A percentile compares a stretch with the other conserved stretches of the same genome.
These are phyloP conservation scores for Ophiostoma ips DNA, from an alignment of 2,329 filamentous ascomycete genomes.

Conservation along the genomic window DNA sequence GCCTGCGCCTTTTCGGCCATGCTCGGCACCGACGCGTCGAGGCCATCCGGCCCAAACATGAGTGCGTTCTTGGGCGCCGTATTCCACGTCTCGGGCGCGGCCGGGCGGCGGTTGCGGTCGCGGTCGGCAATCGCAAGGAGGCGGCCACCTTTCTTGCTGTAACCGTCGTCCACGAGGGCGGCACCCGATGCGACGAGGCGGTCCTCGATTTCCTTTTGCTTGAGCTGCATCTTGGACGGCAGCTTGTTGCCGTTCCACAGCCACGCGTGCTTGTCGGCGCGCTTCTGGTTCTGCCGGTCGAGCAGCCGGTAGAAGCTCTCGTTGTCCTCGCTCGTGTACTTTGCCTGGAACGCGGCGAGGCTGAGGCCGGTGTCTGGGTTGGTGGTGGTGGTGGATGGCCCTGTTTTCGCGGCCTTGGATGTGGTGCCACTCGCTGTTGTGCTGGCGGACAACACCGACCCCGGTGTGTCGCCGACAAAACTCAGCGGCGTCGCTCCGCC, in stretches of 20 bases:
- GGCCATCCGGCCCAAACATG: conserved; percentile 67
- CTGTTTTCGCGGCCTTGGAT: too few relatives aligned
- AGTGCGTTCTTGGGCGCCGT: conserved; percentile 62
- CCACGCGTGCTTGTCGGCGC: conserved; percentile 75
- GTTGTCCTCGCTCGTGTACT: conserved; percentile 95
- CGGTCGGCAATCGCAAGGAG: conserved; percentile 51
- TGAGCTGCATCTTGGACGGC: conserved; percentile 62
- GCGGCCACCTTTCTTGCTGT: conserved; percentile 36
- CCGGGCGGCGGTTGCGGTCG: conserved; percentile 45
- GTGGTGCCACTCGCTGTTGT: neutral
- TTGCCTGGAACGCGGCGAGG: conserved; percentile 72
- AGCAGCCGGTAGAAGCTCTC: conserved; percentile 89
- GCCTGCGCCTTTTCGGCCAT: conserved; percentile 54
- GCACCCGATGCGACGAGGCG: conserved; percentile 29
- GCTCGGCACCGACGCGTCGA: conserved; percentile 47
- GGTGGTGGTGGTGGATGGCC: neutral
- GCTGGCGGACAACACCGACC: conserved; percentile 29
- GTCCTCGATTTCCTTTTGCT: conserved; percentile 47
- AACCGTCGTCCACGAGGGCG: conserved; percentile 41
- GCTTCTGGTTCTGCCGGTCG: conserved; percentile 79
- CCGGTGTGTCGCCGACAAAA: conserved; percentile 62
- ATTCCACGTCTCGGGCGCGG: conserved; percentile 65
- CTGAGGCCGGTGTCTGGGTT: conserved; percentile 64
- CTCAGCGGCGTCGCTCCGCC: conserved; percentile 45
- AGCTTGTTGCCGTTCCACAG: conserved; percentile 82